Base-by-base conservation (phyloP, 192 early-diverging fungal genomes). In the Diversispora epigaea region DNA sequence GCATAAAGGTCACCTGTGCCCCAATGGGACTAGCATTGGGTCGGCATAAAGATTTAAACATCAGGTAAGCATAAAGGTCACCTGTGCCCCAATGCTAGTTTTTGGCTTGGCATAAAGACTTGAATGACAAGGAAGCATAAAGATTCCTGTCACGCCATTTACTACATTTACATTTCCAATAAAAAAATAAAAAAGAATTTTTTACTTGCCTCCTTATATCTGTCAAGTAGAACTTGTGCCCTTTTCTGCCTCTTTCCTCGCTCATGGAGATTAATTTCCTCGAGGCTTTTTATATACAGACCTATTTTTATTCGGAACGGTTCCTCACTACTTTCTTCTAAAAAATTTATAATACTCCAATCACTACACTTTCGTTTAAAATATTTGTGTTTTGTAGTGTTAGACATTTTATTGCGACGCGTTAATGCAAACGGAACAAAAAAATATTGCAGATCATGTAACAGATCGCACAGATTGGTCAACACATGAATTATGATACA, bases 81-180 rank as follows among this genome's bases (percentile, higher is more conserved):
- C 40, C 71, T 11, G 40, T 63, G 71, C 71, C 41, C 61, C 56
- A n/a, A n/a, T 19, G 44, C 32, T 41, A 55, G 60, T 46, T 49
- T 49, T 49, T 71, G 46, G 69, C 69, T 71, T 45, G 45, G 8
- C 61, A 19, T 15, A 68, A 49, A 70, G 55, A 45, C 56, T 52
- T 70, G 66, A 67, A 76, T 56, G 66, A 55, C n/a, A 68, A 57
- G 41, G 49, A 69, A 76, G 15, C 75, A 14, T 17, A 60, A 67
- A 69, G 75, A 46, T 68, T 47, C 65, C 41, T 4, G 17, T 57
- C 70, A 58, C 70, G 41, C 41, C 70, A 72, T 32, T 25, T 43
- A 49, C 17, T 45, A 49, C 19, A 22, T 58, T 21, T 44, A 45
- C 54, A 60, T 17, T 58, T 72, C 32, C 52, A 67, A 46, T 40